Percentiles rank a stretch among this genome's conserved stretches.
These are phyloP conservation scores for Lactifluus hygrophoroides DNA, from an alignment of 768 basidiomycete genomes.

Conservation along the genomic window DNA sequence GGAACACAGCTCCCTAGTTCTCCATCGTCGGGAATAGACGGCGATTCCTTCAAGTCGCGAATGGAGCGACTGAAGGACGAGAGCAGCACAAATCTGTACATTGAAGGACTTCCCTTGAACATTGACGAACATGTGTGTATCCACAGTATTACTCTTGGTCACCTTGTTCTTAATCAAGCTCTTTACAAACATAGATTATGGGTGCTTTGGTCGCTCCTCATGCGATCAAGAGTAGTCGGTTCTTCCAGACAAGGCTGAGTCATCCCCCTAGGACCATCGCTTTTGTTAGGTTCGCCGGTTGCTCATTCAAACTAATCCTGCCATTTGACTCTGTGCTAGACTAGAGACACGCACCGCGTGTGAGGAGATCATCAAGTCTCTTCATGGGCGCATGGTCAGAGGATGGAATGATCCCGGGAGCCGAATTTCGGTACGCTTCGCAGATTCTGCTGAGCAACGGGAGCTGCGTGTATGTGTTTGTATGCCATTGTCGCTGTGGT, in stretches of 20 bases:
- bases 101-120: constrained; percentile 70
- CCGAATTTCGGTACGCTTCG: constrained; percentile 71
- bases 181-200: constrained; percentile 39
- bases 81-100: constrained; percentile 68
- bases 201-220: constrained; percentile 59
- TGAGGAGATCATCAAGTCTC: constrained; percentile 66
- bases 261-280: constrained; percentile 74
- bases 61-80: constrained; percentile 69
- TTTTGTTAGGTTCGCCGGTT: constrained; percentile 55
- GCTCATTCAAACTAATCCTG: not conserved
- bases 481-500: not conserved
- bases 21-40: constrained; percentile 6
- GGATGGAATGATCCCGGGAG: constrained; percentile 73
- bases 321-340: constrained; percentile 29
- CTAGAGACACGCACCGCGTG: constrained; percentile 64
- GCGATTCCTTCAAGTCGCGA: constrained; percentile 56
- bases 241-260: constrained; percentile 72
- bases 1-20: constrained; percentile 6
- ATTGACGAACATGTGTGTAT: constrained; percentile 52
- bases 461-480: constrained; percentile 54
- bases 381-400: constrained; percentile 73
- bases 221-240: constrained; percentile 64
- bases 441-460: constrained; percentile 69
- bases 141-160: not conserved
- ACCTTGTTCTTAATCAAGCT: not conserved